Evolutionary conservation across 768 basidiomycete genomes (phyloP).

Genomic region (Xanthoconium purpureum): DNA sequence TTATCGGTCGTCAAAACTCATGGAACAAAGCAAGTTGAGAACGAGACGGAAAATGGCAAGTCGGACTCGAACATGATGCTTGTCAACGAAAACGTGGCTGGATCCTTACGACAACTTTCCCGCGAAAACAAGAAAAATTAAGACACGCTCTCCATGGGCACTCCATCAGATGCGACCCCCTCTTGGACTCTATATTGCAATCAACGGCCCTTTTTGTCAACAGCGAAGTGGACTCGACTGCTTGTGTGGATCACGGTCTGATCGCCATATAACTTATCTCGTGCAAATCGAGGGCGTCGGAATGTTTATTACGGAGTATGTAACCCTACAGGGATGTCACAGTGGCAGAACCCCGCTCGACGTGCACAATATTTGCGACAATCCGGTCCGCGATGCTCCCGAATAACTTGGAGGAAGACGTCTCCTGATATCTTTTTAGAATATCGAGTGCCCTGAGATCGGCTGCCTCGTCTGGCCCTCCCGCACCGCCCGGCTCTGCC

Average conservation of each 20-base stretch:
- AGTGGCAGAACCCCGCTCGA: constrained; percentile 7
- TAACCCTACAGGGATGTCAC: not conserved
- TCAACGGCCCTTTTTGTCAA: not conserved
- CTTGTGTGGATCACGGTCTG: not conserved
- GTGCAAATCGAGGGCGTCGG: not conserved
- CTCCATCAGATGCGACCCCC: too few species aligned
- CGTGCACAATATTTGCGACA: constrained; percentile 28
- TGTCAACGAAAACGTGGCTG: constrained; percentile 26
- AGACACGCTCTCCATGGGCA: too few species aligned
- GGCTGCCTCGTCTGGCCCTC: constrained; percentile 22
- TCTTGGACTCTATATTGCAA: too few species aligned
- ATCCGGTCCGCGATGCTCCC: constrained; percentile 49
- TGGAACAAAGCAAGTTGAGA: constrained; percentile 29
- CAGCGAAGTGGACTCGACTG: not conserved
- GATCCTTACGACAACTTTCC: constrained; percentile 26
- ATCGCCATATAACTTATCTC: not conserved
- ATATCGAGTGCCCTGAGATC: constrained; percentile 44
- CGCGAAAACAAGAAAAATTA: not conserved
- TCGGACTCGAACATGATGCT: constrained; percentile 25
- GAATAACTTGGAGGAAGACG: constrained; percentile 71
- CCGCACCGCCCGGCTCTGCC: constrained; percentile 34
- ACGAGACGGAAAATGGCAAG: constrained; percentile 19
- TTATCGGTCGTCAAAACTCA: constrained; percentile 30
- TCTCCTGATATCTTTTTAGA: constrained; percentile 59
- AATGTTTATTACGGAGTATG: not conserved